phyloP scores from a whole-genome alignment of 768 basidiomycete species.

The Pleurotus sapidus region DNA sequence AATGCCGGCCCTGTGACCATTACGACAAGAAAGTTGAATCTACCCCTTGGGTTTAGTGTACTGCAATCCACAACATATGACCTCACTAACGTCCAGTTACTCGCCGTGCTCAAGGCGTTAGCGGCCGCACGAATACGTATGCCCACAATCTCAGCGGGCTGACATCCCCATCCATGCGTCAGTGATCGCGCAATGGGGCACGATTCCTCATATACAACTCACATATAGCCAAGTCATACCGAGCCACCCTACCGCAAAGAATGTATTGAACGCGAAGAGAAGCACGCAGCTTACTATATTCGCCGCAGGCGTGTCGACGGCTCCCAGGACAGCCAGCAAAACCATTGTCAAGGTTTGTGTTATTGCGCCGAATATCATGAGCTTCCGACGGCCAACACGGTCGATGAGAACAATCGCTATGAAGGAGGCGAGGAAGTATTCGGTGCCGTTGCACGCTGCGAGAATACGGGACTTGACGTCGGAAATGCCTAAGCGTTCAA shows the following conservation, averaged over 20 bases:
- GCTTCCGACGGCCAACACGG: conserved; percentile 42
- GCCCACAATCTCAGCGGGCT: conserved; percentile 64
- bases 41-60: background rate
- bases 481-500: conserved; percentile 54
- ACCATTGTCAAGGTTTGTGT: conserved; percentile 33
- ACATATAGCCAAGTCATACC: conserved; percentile 74
- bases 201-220: conserved; percentile 17
- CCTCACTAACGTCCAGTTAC: conserved; percentile 38
- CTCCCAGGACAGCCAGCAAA: conserved; percentile 48
- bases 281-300: conserved; percentile 52
- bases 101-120: conserved; percentile 48
- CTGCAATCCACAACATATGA: background rate
- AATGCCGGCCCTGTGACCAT: conserved; percentile 64
- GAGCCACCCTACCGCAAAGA: conserved; percentile 69
- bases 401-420: conserved; percentile 44
- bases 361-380: conserved; percentile 53
- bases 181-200: background rate
- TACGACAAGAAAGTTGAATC: conserved; percentile 56
- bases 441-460: conserved; percentile 49
- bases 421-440: conserved; percentile 48
- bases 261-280: conserved; percentile 69
- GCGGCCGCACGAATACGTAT: conserved; percentile 61
- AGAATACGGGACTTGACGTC: conserved; percentile 46
- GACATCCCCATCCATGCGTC: background rate
- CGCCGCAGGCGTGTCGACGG: conserved; percentile 41